phyloP scores from a whole-genome alignment of 805 yeast species.

The Sugiyamaella marilandica region DNA sequence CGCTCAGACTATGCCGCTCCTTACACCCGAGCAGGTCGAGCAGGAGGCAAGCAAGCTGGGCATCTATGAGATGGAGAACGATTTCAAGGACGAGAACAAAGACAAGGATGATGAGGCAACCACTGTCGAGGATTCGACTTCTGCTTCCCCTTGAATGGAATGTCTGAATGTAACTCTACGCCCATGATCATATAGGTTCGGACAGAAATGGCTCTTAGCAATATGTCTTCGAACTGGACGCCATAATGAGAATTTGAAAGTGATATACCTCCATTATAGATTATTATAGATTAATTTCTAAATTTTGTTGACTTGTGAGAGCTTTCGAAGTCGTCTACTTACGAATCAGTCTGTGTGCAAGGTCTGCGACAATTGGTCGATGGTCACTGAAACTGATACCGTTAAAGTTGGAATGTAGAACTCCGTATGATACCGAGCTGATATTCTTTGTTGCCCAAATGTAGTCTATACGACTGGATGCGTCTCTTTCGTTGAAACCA shows the following conservation, averaged over 20 bases:
- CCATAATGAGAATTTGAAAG: not conserved
- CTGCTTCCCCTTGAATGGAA: not conserved
- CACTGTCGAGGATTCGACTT: not conserved
- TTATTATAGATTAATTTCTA: not conserved
- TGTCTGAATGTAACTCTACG: no score
- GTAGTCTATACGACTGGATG: conserved; percentile 37
- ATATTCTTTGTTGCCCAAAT: conserved; percentile 38
- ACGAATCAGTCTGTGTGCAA: not conserved
- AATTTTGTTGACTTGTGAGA: no score
- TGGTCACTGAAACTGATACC: conserved; percentile 17
- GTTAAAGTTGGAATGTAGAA: conserved; percentile 16
- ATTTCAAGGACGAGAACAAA: conserved; percentile 9
- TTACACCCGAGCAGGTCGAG: conserved; percentile 54
- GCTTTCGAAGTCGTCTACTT: not conserved
- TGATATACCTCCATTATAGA: not conserved
- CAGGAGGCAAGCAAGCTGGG: conserved; percentile 57
- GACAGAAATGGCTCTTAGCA: no score
- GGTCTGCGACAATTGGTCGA: conserved; percentile 18
- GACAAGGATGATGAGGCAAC: not conserved
- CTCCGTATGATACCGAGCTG: conserved; percentile 13
- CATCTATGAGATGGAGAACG: conserved; percentile 28
- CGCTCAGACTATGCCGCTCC: conserved; percentile 57
- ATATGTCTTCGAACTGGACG: no score
- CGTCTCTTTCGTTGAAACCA: conserved; percentile 39
- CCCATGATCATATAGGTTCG: no score